phyloP scores from a whole-genome alignment of 1,139 yeast species.

The Magnusiomyces sp. region DNA sequence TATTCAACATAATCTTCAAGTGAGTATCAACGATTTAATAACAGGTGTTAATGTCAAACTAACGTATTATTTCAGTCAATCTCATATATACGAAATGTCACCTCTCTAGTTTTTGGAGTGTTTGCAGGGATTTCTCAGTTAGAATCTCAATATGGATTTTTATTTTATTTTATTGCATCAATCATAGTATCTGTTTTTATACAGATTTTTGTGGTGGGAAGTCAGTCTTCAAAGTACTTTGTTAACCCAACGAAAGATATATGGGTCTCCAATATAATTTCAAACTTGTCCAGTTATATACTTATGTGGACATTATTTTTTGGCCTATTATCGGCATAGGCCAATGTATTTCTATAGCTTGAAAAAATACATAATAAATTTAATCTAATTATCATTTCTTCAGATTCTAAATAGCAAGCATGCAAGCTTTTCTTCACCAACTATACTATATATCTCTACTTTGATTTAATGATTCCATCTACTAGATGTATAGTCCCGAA shows the following conservation, averaged over 20 bases:
- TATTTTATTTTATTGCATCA: constrained; percentile 47
- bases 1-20: constrained; percentile 11
- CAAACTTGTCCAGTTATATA: constrained; percentile 59
- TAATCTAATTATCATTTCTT: too few species aligned
- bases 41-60: neutral
- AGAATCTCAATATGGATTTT: constrained; percentile 56
- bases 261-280: constrained; percentile 45
- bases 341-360: neutral
- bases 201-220: constrained; percentile 37
- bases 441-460: too few species aligned
- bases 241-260: constrained; percentile 48
- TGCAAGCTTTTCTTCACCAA: too few species aligned
- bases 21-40: neutral
- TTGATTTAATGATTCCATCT: constrained; percentile 2
- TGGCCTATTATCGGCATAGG: constrained; percentile 40
- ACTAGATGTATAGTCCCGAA: constrained; percentile 35
- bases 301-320: constrained; percentile 82
- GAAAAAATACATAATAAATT: neutral
- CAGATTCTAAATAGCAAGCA: too few species aligned
- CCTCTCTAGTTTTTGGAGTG: constrained; percentile 58
- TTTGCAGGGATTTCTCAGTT: constrained; percentile 66
- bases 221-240: constrained; percentile 42
- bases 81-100: constrained; percentile 52
- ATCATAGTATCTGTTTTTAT: constrained; percentile 39
- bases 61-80: constrained; percentile 29